phyloP scores from a whole-genome alignment of 2,329 filamentous ascomycete species.

The Fusarium torulosum region DNA sequence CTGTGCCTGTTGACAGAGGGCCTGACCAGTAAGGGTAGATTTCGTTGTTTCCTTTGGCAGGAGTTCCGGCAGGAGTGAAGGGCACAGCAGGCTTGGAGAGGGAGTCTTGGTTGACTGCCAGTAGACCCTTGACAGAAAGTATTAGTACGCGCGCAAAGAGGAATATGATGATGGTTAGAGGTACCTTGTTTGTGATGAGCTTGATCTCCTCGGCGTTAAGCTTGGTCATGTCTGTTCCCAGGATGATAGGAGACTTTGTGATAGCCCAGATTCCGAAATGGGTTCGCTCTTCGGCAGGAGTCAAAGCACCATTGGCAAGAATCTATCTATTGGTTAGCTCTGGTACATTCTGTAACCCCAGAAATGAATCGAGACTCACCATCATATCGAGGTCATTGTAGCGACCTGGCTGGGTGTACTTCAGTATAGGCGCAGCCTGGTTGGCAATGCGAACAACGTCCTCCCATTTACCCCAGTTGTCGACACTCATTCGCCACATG shows the following conservation, averaged over 20 bases:
- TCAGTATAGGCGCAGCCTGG: constrained; percentile 25
- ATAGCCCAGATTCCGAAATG: constrained; percentile 32
- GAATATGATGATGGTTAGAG: rapidly evolving
- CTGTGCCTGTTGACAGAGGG: constrained; percentile 23
- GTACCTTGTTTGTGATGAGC: constrained; percentile 30
- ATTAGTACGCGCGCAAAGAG: not conserved
- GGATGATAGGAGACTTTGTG: constrained; percentile 29
- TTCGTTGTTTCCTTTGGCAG: constrained; percentile 16
- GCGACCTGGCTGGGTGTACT: constrained; percentile 23
- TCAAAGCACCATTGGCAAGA: constrained; percentile 24
- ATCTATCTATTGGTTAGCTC: constrained; percentile 5
- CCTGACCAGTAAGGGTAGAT: constrained; percentile 33
- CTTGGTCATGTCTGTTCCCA: constrained; percentile 29
- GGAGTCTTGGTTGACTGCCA: constrained; percentile 24
- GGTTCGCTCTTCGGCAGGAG: constrained; percentile 23
- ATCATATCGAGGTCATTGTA: constrained; percentile 33
- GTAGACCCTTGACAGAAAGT: constrained; percentile 3
- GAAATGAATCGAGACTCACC: not conserved
- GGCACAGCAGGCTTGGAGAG: constrained; percentile 31
- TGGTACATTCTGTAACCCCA: rapidly evolving
- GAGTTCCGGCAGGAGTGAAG: constrained; percentile 22
- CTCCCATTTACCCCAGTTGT: constrained; percentile 28
- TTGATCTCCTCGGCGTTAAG: constrained; percentile 15
- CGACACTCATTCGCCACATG: constrained; percentile 29
- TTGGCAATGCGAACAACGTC: constrained; percentile 30